Evolutionary conservation across 2,329 filamentous ascomycete species (phyloP).

Genomic region (Trichoderma harzianum): DNA sequence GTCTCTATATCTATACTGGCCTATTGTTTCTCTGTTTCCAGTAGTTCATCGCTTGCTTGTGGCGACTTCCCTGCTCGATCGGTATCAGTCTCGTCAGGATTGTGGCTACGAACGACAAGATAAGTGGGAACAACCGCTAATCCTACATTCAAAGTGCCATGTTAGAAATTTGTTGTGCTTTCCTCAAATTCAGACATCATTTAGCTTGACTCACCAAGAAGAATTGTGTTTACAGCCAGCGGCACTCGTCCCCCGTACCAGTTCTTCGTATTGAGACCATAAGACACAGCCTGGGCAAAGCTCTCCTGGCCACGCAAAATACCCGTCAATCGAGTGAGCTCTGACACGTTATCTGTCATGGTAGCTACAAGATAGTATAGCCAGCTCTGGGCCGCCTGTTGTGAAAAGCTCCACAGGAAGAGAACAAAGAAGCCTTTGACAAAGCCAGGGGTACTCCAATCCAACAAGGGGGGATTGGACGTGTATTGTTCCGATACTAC

Average conservation of each 20-base stretch:
- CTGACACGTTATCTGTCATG: constrained; percentile 54
- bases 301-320: constrained; percentile 41
- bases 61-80: not conserved
- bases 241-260: constrained; percentile 39
- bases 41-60: not conserved
- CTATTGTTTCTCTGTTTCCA: not conserved
- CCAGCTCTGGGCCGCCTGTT: constrained; percentile 54
- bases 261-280: constrained; percentile 37
- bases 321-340: constrained; percentile 42
- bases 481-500: constrained; percentile 51
- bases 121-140: not conserved
- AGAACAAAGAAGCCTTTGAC: constrained; percentile 47
- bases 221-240: constrained; percentile 37
- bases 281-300: constrained; percentile 39
- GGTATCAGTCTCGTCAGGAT: not conserved
- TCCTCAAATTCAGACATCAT: not conserved
- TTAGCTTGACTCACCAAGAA: constrained; percentile 32
- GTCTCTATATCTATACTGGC: not conserved
- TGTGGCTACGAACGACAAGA: not conserved
- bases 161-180: not conserved
- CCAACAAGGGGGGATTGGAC: constrained; percentile 35
- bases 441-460: constrained; percentile 43
- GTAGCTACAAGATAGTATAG: constrained; percentile 54
- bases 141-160: not conserved
- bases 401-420: constrained; percentile 47